phyloP scores from a whole-genome alignment of 2,329 filamentous ascomycete genomes.

The Aspergillus niger region DNA sequence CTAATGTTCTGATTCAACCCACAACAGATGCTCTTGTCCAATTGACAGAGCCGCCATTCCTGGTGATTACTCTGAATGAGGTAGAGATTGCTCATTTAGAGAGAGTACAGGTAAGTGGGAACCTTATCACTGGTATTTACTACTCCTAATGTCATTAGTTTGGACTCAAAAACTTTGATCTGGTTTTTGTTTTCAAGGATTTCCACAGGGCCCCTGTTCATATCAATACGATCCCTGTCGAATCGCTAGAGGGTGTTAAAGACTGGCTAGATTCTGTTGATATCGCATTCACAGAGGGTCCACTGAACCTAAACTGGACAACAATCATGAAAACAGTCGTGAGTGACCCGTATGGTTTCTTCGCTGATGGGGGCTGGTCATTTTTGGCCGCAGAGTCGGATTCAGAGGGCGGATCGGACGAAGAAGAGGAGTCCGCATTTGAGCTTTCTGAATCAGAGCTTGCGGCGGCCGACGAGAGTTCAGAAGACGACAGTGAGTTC shows the following conservation, averaged over 20 bases:
- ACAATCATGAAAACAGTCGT: slow-evolving; percentile 99
- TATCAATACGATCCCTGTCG: slow-evolving; percentile 97
- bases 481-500: slow-evolving; percentile 89
- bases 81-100: slow-evolving; percentile 96
- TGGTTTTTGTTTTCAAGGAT: slow-evolving; percentile 98
- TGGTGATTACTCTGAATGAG: slow-evolving; percentile 91
- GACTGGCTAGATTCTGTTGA: slow-evolving; percentile 97
- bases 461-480: slow-evolving; percentile 69
- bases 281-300: slow-evolving; percentile 90
- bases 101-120: slow-evolving; percentile 67
- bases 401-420: slow-evolving; percentile 73
- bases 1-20: slow-evolving; percentile 92
- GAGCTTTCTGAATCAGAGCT: slow-evolving; percentile 87
- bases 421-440: slow-evolving; percentile 88
- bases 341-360: slow-evolving; percentile 91
- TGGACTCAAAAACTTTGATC: slow-evolving; percentile 97
- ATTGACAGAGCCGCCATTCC: slow-evolving; percentile 93
- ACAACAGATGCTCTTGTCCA: slow-evolving; percentile 97
- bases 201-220: slow-evolving; percentile 88
- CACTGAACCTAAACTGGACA: slow-evolving; percentile 96
- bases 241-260: slow-evolving; percentile 91
- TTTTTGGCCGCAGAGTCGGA: slow-evolving; percentile 89
- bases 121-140: not conserved
- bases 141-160: slow-evolving; percentile 60
- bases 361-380: slow-evolving; percentile 90